phyloP scores from a whole-genome alignment of 2,329 filamentous ascomycete species.

The Hymenoscyphus scutula region DNA sequence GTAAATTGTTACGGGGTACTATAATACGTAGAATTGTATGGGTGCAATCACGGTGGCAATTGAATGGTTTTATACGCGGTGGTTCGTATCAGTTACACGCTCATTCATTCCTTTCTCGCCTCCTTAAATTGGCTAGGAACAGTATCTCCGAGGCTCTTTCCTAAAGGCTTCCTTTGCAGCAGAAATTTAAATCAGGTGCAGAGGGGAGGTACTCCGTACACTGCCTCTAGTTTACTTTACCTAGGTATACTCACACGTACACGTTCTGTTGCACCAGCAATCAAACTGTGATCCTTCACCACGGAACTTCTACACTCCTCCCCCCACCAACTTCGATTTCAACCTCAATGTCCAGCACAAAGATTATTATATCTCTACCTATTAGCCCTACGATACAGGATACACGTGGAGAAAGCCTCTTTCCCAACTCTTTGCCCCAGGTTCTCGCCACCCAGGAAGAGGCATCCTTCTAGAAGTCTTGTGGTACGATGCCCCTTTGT shows the following conservation, averaged over 20 bases:
- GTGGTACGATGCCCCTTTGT: constrained; percentile 1
- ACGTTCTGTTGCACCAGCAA: background rate
- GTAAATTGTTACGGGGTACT: no score
- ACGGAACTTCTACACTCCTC: background rate
- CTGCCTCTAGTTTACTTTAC: background rate
- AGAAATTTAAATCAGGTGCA: background rate
- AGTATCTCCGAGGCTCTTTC: background rate
- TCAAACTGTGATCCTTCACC: constrained; percentile 1
- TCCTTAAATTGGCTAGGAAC: background rate
- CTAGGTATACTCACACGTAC: background rate
- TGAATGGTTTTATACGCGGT: background rate
- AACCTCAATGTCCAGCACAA: background rate
- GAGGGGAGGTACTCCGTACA: background rate
- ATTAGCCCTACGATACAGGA: background rate
- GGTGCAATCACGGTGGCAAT: no score
- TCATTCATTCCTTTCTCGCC: background rate
- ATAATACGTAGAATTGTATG: no score
- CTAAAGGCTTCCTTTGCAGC: background rate
- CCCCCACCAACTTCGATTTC: background rate
- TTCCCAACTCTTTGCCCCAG: background rate
- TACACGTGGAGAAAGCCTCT: background rate
- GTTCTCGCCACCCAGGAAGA: background rate
- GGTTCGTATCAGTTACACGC: background rate
- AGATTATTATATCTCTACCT: background rate
- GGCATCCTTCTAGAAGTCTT: constrained; percentile 1